Evolutionary conservation across 2,329 filamentous ascomycete species (phyloP), one percentile per base, ranked within the genome.

Genomic region (Colletotrichum orchidophilum): DNA sequence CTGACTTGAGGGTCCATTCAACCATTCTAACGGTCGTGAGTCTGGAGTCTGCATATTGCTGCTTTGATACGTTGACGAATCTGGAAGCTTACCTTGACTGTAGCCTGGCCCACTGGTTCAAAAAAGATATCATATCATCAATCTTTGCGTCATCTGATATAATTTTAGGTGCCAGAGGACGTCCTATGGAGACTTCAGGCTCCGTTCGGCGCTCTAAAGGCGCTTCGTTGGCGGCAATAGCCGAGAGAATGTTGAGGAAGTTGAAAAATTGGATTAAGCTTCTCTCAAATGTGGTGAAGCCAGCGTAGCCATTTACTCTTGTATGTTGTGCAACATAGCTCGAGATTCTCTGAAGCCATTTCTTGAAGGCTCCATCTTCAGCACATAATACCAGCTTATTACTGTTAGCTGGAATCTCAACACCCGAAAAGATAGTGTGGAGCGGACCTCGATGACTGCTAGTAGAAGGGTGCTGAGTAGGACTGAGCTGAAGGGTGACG

Each of bases 61-160:
- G 62, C 18, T 21, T 7, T 13, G 6, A 0, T 1, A n/a, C 46
- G 18, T 13, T 3, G 15, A 46, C 18, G 18, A 46, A 3, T 46
- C 0, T 2, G 29, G 2, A 18, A 5, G 6, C 35, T 7, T 31
- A 69, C 66, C 60, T 58, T 24, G 39, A 31, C 52, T 58, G 60
- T 9, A 69, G 13, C 18, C 29, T 42, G 11, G 66, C 66, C 66
- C 66, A 64, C 5, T 69, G 52, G 24, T 53, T 57, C 31, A 64
- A 21, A 4, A 60, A 24, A 2, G 42, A 69, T 0, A 69, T 52
- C 66, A 69, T 63, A 5, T 24, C 66, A 5, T 69, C 50, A 2
- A 53, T 26, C 21, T 52, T 59, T 5, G 11, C 24, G 2, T 33
- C 52, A 35, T 69, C 60, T 15, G 60, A 52, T 0, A 5, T 3